Base-by-base conservation (phyloP, 257 asterid species). In the Mentha longifolia region DNA sequence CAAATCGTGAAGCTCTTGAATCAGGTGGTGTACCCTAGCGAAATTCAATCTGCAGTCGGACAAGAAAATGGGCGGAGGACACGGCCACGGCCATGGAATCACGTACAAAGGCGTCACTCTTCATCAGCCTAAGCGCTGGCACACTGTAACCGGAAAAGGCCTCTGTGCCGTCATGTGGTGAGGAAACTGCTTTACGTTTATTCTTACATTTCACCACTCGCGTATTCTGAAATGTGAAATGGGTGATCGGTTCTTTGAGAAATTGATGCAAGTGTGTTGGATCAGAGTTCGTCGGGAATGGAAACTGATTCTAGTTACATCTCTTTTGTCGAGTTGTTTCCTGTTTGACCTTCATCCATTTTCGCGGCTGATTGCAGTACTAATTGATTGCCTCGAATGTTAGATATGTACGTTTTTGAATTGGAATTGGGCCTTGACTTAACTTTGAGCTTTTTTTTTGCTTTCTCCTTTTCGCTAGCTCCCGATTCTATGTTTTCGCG, bases 101-200 rank as follows among this genome's bases (percentile, higher is more conserved):
- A 90, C 96, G 15, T 92, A 82, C 89, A 90, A 87, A 71, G 97
- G 95, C 51, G 68, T 90, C 3, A 87, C 94, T 0, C 1, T 92
- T 63, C 98, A 90, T 81, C 87, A 85, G 31, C 98, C 97, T 0
- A 92, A 88, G 73, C 92, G 95, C 70, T 92, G 98, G 98, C 97
- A 92, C 83, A 61, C 78, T 35, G 86, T 90, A 79, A 88, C 98
- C 67, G 97, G 97, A 39, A 92, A 92, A 70, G 98, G 98, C 79
- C 80, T 92, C 78, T 90, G 97, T 33, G 97, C 98, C 70, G 80
- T 92, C 64, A 92, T 90, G 97, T 92, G 98, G 98, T 90, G 10
- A 61, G 30, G n/a, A 35, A 45, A 64, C 63, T 69, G 49, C 70
- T 65, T 33, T 13, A n/a, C 70, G 30, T 13, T 6, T 35, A 28